A percentile compares a stretch with the other conserved stretches of the same genome.
Conservation (phyloP, 768 basidiomycete species). For the Gymnopilus dilepis region DNA sequence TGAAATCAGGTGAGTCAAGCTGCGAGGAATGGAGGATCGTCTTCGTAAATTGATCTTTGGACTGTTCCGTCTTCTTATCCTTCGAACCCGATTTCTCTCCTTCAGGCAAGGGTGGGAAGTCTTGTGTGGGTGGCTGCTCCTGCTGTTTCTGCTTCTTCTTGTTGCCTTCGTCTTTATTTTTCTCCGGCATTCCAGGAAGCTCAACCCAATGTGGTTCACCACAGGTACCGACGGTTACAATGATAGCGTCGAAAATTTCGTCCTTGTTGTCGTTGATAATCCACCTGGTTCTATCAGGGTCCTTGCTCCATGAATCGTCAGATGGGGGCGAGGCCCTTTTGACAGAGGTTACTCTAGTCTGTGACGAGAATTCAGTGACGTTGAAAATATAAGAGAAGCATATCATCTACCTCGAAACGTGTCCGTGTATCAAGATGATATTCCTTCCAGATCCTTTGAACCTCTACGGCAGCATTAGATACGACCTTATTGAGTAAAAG, state of each 20-base stretch:
- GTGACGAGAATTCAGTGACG: no score
- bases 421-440: slow-evolving; percentile 54
- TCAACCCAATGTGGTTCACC: slow-evolving; percentile 50
- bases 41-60: slow-evolving; percentile 37
- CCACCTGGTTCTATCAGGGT: slow-evolving; percentile 41
- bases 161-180: slow-evolving; percentile 12
- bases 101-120: background rate
- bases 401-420: slow-evolving; percentile 43
- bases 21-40: slow-evolving; percentile 53
- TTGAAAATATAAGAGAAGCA: background rate
- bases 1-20: slow-evolving; percentile 42
- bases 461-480: slow-evolving; percentile 32
- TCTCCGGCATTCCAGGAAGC: slow-evolving; percentile 50
- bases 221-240: slow-evolving; percentile 54
- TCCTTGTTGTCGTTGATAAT: slow-evolving; percentile 52
- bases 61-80: background rate
- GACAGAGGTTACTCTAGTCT: slow-evolving; percentile 45
- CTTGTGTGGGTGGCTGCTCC: slow-evolving; percentile 11
- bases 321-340: slow-evolving; percentile 25
- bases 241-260: slow-evolving; percentile 54
- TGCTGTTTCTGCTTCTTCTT: slow-evolving; percentile 2
- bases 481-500: background rate
- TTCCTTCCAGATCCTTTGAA: slow-evolving; percentile 49
- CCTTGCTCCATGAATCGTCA: slow-evolving; percentile 18
- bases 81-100: background rate